These are phyloP conservation scores for Diatrype stigma DNA, from an alignment of 2,329 filamentous ascomycete genomes.

Conservation along the genomic window DNA sequence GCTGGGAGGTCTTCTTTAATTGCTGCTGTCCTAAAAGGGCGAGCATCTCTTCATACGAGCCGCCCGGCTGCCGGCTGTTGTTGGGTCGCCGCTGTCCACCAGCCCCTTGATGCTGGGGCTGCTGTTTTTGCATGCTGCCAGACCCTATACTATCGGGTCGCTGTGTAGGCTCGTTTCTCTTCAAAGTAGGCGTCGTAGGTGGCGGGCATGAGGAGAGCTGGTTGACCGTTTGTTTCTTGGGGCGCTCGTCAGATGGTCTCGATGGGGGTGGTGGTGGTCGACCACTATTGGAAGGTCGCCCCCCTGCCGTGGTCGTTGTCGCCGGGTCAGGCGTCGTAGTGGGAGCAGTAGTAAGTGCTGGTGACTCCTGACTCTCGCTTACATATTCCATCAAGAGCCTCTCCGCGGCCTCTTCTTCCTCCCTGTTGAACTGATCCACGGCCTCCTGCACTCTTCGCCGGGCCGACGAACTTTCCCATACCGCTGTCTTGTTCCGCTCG, in stretches of 20 bases:
- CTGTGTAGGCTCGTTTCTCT: constrained; percentile 3
- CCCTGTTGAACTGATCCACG: constrained; percentile 14
- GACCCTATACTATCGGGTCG: constrained; percentile 1
- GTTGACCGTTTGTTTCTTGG: neutral
- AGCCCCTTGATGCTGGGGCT: neutral
- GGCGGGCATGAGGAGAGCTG: neutral
- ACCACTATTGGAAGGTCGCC: neutral
- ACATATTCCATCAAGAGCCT: constrained; percentile 7
- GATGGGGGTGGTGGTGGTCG: neutral
- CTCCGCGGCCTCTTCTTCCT: constrained; percentile 16
- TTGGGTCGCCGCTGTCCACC: constrained; percentile 1
- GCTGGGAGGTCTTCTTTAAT: neutral
- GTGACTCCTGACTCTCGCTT: constrained; percentile 1
- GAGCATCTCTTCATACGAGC: constrained; percentile 18
- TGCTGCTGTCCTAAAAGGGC: constrained; percentile 5
- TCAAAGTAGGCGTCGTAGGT: neutral
- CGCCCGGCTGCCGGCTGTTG: constrained; percentile 8
- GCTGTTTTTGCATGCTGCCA: neutral
- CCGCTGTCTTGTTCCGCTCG: constrained; percentile 25
- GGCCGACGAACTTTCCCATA: constrained; percentile 23
- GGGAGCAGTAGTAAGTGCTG: neutral
- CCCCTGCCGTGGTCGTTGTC: neutral
- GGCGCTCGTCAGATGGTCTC: neutral
- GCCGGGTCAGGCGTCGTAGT: neutral
- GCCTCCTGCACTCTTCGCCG: constrained; percentile 15